These are phyloP conservation scores for Kodamaea sagamina DNA, from an alignment of 805 yeast species.

Conservation along the genomic window DNA sequence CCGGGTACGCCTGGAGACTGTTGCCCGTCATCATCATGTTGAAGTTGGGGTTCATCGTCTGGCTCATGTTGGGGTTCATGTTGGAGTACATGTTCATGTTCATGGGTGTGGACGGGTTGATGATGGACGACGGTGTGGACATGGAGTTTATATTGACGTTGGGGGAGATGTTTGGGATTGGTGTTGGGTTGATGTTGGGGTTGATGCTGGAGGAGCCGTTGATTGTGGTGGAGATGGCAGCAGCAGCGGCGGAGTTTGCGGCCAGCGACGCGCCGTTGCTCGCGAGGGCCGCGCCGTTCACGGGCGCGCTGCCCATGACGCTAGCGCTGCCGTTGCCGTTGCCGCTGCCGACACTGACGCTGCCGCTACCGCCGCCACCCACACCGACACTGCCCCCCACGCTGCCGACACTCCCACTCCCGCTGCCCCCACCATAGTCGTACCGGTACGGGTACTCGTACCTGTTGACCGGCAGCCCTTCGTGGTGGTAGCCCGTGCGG, in stretches of 20 bases:
- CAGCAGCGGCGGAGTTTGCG: too few relatives aligned
- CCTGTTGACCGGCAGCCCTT: too few relatives aligned
- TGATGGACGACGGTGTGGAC: too few relatives aligned
- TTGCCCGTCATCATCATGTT: slow-evolving; percentile 4
- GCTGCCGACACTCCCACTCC: neutral
- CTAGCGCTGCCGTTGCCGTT: neutral
- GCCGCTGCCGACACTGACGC: neutral
- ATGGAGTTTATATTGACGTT: too few relatives aligned
- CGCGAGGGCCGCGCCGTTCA: neutral
- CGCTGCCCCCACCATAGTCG: too few relatives aligned
- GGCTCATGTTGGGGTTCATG: neutral
- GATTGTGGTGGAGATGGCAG: too few relatives aligned
- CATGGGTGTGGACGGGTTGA: neutral
- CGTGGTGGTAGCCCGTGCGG: too few relatives aligned
- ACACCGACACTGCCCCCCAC: neutral
- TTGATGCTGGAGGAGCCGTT: too few relatives aligned
- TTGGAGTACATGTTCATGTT: slow-evolving; percentile 1
- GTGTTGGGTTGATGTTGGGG: too few relatives aligned
- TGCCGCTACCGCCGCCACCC: neutral
- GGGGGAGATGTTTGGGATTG: too few relatives aligned
- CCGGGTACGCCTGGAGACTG: slow-evolving; percentile 13
- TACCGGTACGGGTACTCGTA: too few relatives aligned
- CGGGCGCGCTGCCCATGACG: neutral
- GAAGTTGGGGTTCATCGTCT: neutral
- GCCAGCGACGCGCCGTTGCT: too few relatives aligned